These are phyloP conservation scores for Fusarium austroafricanum DNA, from an alignment of 2,329 filamentous ascomycete species.

Conservation along the genomic window DNA sequence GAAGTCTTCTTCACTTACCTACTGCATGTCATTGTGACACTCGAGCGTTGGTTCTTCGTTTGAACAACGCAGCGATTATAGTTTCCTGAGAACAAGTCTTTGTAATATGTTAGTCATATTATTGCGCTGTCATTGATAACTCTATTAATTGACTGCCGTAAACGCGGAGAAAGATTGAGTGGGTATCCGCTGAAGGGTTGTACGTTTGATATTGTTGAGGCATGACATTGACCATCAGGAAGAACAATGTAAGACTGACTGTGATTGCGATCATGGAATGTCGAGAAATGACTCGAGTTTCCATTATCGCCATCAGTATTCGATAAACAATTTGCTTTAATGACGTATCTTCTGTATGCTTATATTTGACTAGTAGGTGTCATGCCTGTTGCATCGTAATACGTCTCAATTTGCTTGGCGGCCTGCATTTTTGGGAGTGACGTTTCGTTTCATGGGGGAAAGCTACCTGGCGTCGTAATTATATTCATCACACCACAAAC, in stretches of 20 bases:
- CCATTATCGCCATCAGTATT: neutral
- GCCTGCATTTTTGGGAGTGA: neutral
- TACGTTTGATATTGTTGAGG: neutral
- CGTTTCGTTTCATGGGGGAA: neutral
- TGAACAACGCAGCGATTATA: neutral
- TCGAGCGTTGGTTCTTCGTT: neutral
- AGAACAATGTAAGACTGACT: neutral
- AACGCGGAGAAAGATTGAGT: neutral
- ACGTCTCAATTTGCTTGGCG: neutral
- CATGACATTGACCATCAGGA: neutral
- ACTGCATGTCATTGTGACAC: neutral
- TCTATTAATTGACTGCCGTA: neutral
- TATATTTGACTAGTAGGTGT: neutral
- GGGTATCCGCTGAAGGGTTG: neutral
- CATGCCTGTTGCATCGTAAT: neutral
- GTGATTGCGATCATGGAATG: neutral
- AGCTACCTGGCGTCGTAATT: slow-evolving; percentile 4
- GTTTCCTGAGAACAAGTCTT: neutral
- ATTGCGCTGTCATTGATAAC: neutral
- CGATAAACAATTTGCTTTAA: neutral
- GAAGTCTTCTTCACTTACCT: neutral
- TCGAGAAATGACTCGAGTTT: neutral
- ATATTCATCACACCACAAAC: neutral
- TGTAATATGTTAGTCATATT: neutral
- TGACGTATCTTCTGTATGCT: neutral